Base-by-base conservation (phyloP, 2,329 filamentous ascomycete species). In the Sporothrix sp. region DNA sequence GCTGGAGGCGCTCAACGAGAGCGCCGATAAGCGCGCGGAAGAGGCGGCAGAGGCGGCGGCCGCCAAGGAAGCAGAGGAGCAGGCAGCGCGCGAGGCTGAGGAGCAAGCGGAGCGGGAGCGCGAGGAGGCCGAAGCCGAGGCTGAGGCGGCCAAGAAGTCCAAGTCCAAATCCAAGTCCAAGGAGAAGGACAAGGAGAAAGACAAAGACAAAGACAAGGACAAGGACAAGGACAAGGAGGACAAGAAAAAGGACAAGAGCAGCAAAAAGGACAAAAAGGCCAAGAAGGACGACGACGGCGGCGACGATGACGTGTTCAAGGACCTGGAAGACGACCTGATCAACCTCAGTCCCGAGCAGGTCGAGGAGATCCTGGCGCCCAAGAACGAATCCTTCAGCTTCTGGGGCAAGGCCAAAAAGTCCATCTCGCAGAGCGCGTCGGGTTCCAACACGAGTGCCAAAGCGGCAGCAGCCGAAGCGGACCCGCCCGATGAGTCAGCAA, bases 391-490 rank as follows among this genome's bases (percentile, higher is more conserved):
- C 0, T 81, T 80, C 62, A 71, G 71, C 58, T 79, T 80, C 66
- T 81, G 77, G 78, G 74, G 76, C 53, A 66, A 70, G 43, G 61
- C 67, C 52, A 76, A 73, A 60, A 75, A 72, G 56, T n/a, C n/a
- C n/a, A 42, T 54, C 32, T 53, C 61, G 8, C 33, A 62, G 58
- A 58, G 57, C 54, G 71, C 53, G 49, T 53, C 54, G n/a, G 55
- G 54, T 45, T 44, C 48, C 38, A 46, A 14, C 42, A 37, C 36
- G 20, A 44, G 28, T 27, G 42, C 36, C 9, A 48, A 54, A 23
- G 42, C 48, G 50, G 50, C 13, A 25, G 28, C 20, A 18, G 30
- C 51, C 46, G 50, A 54, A 1, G 18, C 20, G 28, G 40, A 27
- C 46, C 42, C 66, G 44, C 55, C 59, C 52, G 61, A 49, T 52